Evolutionary conservation across 805 yeast species (phyloP).

Genomic region (Diddensiella caesifluorescens): DNA sequence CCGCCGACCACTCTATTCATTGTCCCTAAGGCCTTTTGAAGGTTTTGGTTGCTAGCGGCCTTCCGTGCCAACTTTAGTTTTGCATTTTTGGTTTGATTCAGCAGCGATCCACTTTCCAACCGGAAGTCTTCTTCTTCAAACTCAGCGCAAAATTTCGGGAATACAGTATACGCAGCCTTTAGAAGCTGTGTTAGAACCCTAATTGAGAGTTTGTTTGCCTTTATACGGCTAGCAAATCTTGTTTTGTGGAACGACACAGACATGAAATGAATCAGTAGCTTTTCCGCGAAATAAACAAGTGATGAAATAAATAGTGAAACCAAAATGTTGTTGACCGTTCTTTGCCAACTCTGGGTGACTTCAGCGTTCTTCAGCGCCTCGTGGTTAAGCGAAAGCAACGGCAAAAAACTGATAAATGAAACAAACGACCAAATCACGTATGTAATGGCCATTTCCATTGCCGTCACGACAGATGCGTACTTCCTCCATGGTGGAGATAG

Average conservation of each 20-base stretch:
- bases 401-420: conserved; percentile 35
- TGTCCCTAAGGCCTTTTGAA: conserved; percentile 25
- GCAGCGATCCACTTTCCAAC: conserved; percentile 25
- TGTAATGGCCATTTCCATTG: conserved; percentile 33
- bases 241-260: conserved; percentile 38
- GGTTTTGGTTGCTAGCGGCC: conserved; percentile 30
- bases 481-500: conserved; percentile 31
- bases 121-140: conserved; percentile 34
- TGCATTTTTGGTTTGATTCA: conserved; percentile 9
- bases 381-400: conserved; percentile 29
- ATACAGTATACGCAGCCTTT: conserved; percentile 30
- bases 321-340: conserved; percentile 30
- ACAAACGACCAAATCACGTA: conserved; percentile 33
- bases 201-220: conserved; percentile 32
- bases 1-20: conserved; percentile 26
- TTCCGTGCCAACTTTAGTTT: conserved; percentile 14
- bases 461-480: conserved; percentile 30
- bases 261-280: conserved; percentile 34
- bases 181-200: conserved; percentile 29
- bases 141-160: conserved; percentile 33
- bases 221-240: conserved; percentile 35
- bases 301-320: conserved; percentile 36
- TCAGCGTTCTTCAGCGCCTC: conserved; percentile 20
- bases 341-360: conserved; percentile 33
- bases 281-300: conserved; percentile 34